Evolutionary conservation across 176 grass and related monocot species (phyloP).

Genomic region (Cenchrus fungigraminus): DNA sequence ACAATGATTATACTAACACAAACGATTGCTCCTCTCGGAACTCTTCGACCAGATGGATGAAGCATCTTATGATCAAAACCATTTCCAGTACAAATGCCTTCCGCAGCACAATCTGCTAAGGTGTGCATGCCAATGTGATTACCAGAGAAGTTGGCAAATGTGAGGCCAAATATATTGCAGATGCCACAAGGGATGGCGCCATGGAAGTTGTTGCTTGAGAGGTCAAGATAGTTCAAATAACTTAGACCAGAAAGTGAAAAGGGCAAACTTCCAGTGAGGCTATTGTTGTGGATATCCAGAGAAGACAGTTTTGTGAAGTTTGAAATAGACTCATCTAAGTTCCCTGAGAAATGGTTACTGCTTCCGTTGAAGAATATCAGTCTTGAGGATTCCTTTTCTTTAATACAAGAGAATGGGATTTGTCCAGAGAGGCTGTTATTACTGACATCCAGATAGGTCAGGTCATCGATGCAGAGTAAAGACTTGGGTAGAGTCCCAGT

Average conservation of each 20-base stretch:
- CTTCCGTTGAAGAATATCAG: conserved; percentile 85
- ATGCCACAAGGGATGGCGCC: conserved; percentile 79
- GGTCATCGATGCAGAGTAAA: conserved; percentile 59
- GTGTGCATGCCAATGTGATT: conserved; percentile 58
- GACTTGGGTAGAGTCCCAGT: conserved; percentile 68
- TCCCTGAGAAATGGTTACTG: conserved; percentile 78
- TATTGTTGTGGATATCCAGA: conserved; percentile 93
- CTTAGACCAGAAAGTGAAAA: conserved; percentile 65
- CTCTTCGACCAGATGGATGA: conserved; percentile 44
- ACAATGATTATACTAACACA: conserved; percentile 50
- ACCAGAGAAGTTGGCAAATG: conserved; percentile 79
- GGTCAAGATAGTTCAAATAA: conserved; percentile 83
- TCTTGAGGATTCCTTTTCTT: conserved; percentile 45
- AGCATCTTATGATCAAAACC: conserved; percentile 35
- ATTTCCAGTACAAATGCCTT: conserved; percentile 44
- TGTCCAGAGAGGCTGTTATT: conserved; percentile 77
- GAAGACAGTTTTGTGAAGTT: conserved; percentile 76
- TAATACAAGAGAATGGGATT: conserved; percentile 56
- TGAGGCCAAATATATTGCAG: conserved; percentile 72
- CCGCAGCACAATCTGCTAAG: conserved; percentile 65
- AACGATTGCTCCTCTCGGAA: conserved; percentile 43
- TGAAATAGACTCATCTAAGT: conserved; percentile 67
- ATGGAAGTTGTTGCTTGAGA: conserved; percentile 80
- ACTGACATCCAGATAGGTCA: conserved; percentile 78
- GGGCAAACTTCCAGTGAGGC: conserved; percentile 73